Base-by-base conservation (phyloP, 75 land plant species). In the Pinus albicaulis region DNA sequence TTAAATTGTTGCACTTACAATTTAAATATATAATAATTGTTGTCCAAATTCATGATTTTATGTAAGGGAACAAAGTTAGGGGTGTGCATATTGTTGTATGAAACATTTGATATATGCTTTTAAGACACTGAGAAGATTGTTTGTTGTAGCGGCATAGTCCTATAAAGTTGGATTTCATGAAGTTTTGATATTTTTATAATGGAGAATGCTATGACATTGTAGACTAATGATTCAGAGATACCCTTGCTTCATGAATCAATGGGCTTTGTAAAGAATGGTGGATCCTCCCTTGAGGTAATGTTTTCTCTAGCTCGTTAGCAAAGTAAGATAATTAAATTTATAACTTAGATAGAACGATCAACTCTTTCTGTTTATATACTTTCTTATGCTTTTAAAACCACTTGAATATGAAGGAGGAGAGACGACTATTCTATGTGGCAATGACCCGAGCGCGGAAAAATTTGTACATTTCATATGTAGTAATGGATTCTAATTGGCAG, bases 381-480 rank as follows among this genome's bases (percentile, higher is more conserved):
- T 73, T 20, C 74, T 65, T 70, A 53, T 56, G 66, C 5, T 57
- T 71, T 59, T 20, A 34, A 76, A 28, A 22, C 41, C 24, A 58
- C 24, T 79, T 59, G 76, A 31, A 19, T 77, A 25, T 82, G 55
- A 77, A 97, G 99, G 99, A 97, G 82, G 99, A 97, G 74, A 84
- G 99, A 15, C 90, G 99, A 13, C 76, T 97, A 11, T 81, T 97
- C 14, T 97, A 94, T 83, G 99, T 97, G 15, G 99, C 92, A 60
- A 97, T 97, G 95, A 97, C 99, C 73, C 99, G 99, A 75, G 99
- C 99, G 70, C 77, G 93, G 25, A 90, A 86, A 72, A 97, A 90
- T 59, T 86, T 97, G 69, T 91, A 87, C 74, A 90, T 97, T 61
- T 75, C 89, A 60, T 89, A 97, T 81, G 82, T 91, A 36, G 72